Base-by-base conservation (phyloP, 805 yeast species). In the Isabelozyma gotoi region DNA sequence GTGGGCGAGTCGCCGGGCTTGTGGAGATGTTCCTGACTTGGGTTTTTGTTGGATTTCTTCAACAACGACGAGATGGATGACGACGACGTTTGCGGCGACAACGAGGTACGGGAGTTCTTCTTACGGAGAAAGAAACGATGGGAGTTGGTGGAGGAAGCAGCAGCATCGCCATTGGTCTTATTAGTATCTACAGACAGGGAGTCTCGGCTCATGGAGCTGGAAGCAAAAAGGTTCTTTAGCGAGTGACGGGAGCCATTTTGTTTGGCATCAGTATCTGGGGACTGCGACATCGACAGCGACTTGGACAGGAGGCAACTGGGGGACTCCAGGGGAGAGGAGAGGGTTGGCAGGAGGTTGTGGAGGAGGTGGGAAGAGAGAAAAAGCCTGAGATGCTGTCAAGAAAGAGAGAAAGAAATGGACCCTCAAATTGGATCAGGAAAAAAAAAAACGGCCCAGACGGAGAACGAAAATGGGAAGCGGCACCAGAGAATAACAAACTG, bases 61-160 rank as follows among this genome's bases (percentile, higher is more conserved):
- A 40, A 36, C 12, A 49, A 16, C 4, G 60, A 57, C 36, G 49
- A 50, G 20, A 51, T 18, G 6, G 65, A 55, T 33, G 52, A 47
- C n/a, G 51, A 37, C 24, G 65, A 57, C 17, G 62, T 51, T 35
- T 52, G 62, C 7, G 67, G 61, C 32, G 65, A 55, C 20, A 60
- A 41, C 19, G 63, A 52, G 21, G 45, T 48, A 21, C 53, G 48
- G 8, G 65, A 57, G 39, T 51, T 53, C 34, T 56, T 47, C 18
- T 51, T 48, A 37, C 59, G 51, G 36, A 64, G 52, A 27, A 63
- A 55, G 19, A 53, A 55, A 27, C 67, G 52, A 40, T 61, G 65
- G 15, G 59, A 50, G 14, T 48, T n/a, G 34, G 29, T 10, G 7
- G 8, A n/a, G 29, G n/a, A n/a, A n/a, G n/a, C n/a, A n/a, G n/a